Evolutionary conservation across 768 basidiomycete genomes (phyloP), one percentile per base, ranked within the genome.

Genomic region (Pulveroboletus ravenelii): DNA sequence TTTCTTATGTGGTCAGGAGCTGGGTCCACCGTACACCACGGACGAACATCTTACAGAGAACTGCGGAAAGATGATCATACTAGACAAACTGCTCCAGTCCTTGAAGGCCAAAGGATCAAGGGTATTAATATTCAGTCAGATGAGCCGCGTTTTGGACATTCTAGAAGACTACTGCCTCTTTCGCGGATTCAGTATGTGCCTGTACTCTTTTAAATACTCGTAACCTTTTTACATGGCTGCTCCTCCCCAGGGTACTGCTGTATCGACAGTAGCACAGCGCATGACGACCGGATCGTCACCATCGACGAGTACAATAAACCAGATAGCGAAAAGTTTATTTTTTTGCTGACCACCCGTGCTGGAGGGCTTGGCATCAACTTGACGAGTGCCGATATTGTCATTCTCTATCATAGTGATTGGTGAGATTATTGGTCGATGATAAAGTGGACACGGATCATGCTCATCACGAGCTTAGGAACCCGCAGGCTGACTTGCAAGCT

Each of bases 261-360:
- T 36, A 96, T 99, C 50, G 95, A 98, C 56, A 96, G 95, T 56
- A 75, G 89, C 27, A 99, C 96, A 0, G 89, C 92, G 1, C 95
- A 99, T 61, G 96, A 99, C 41, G 94, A 97, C 59, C 93, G 95
- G 47, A 96, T 97, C 48, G 59, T 82, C 18, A 89, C 93, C 9
- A 99, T 99, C 61, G 95, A 99, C 74, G 95, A 97, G 47, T 99
- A 96, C 72, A 97, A 98, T 70, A 89, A 85, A 53, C 91, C 91
- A 0, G 89, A 78, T 14, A 92, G 88, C 62, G 95, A 97, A 58
- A 97, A 89, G 69, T 97, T 96, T 67, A 88, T 97, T 52, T 98
- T 98, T 76, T 71, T 99, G 48, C 78, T 99, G 3, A 97, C 95
- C 1, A 99, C 96, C 1, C 86, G 96, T 45, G 95, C 95, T 27